Conservation (phyloP, 495 filamentous ascomycete species). For the Podospora australis region DNA sequence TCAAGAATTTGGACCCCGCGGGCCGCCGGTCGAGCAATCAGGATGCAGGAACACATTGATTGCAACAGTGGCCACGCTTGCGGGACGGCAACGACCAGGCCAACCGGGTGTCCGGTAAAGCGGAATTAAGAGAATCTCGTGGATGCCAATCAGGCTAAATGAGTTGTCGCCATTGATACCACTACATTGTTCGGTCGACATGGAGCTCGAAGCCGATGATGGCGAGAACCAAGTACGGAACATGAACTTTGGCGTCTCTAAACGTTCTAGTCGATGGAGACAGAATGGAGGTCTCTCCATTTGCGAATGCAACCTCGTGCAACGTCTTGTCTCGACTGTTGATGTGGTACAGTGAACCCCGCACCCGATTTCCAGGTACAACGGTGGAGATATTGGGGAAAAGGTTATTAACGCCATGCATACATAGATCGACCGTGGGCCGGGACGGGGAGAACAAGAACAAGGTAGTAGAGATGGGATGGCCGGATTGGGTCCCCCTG, state of each 20-base stretch:
- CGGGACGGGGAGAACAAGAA: too few species aligned
- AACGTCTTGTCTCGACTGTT: neutral
- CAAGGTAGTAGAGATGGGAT: too few species aligned
- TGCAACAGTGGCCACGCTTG: conserved; percentile 8
- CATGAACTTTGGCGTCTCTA: conserved; percentile 7
- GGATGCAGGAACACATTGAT: conserved; percentile 18
- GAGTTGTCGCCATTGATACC: neutral
- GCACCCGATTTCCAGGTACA: conserved; percentile 9
- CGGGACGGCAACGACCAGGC: too few species aligned
- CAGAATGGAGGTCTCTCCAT: neutral
- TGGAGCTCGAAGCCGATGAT: neutral
- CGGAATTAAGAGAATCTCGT: conserved; percentile 10
- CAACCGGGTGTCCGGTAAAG: conserved; percentile 7
- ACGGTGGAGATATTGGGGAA: conserved; percentile 2
- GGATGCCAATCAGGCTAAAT: conserved; percentile 24
- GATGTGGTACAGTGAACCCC: conserved; percentile 7
- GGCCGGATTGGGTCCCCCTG: too few species aligned
- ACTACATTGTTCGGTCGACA: conserved; percentile 4
- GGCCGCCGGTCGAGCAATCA: too few species aligned
- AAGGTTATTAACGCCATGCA: too few species aligned
- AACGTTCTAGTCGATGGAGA: conserved; percentile 13
- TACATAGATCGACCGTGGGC: too few species aligned
- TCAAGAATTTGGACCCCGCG: too few species aligned
- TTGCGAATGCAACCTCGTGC: conserved; percentile 9
- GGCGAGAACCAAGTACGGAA: conserved; percentile 5